Evolutionary conservation across 2,329 filamentous ascomycete species (phyloP), one percentile per base, ranked within the genome.

Genomic region (Fusarium longipes): DNA sequence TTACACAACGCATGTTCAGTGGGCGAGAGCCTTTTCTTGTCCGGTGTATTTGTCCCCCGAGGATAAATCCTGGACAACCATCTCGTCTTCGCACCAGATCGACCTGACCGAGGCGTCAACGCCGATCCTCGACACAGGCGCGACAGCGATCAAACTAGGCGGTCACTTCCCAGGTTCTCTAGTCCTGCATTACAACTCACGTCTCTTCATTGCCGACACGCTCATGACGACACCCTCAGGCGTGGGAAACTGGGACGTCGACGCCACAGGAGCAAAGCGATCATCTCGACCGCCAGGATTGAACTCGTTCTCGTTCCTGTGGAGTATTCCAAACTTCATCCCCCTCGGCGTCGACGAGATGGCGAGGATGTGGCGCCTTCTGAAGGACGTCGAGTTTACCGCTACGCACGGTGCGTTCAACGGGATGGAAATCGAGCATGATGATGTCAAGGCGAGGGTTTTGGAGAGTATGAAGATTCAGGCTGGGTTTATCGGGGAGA

Each of bases 151-250:
- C 50, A 92, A 93, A 76, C 82, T 90, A 1, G 91, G 92, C 1
- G 93, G 93, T 0, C 92, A 96, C 79, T 96, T 96, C 72, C 89
- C 90, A 0, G 93, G 93, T 0, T 92, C 88, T 67, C 78, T 91
- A 60, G 87, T 93, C 5, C 74, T 92, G 62, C 83, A 90, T 24
- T 91, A 86, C 77, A 82, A 84, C 18, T 77, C 79, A 1, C 84
- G 83, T 45, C 78, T 96, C n/a, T 84, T 95, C 60, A 84, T 93
- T 57, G 92, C 92, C 8, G 93, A 96, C 77, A 93, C 91, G 5
- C 84, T 96, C 45, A 83, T 92, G 67, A 91, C 89, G 24, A 90
- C 91, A 5, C 90, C 91, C 0, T 82, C 83, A 5, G 86, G 85
- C 0, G 59, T 85, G 6, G 76, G 77, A 1, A 67, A 63, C n/a